Evolutionary conservation across 2,329 filamentous ascomycete genomes (phyloP).

Genomic region (Talaromyces piceae): DNA sequence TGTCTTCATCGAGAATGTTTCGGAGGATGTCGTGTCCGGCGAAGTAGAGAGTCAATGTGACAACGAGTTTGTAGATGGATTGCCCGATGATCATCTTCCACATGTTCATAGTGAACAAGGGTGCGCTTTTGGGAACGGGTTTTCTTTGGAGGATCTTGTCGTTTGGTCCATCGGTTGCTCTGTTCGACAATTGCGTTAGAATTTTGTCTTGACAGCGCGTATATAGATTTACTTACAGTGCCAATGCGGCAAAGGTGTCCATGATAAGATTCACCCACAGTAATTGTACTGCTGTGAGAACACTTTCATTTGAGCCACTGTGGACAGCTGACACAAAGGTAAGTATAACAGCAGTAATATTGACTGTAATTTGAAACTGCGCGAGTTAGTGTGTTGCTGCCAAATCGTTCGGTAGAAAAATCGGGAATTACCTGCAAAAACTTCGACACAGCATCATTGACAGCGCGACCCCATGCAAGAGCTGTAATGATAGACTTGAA

Average conservation of each 20-base stretch:
- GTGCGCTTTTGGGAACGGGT: constrained; percentile 65
- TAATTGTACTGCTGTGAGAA: constrained; percentile 81
- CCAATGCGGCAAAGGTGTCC: constrained; percentile 88
- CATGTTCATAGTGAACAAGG: constrained; percentile 82
- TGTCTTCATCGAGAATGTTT: constrained; percentile 41
- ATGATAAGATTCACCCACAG: constrained; percentile 97
- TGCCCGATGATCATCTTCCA: constrained; percentile 99
- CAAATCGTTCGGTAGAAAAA: constrained; percentile 1
- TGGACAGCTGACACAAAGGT: constrained; percentile 84
- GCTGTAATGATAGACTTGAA: constrained; percentile 29
- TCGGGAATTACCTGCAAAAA: constrained; percentile 46
- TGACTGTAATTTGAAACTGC: constrained; percentile 63
- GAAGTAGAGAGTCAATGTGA: constrained; percentile 77
- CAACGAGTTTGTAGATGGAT: constrained; percentile 74
- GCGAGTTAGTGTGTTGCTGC: constrained; percentile 62
- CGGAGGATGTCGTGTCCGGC: constrained; percentile 56
- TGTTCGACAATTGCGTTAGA: constrained; percentile 8
- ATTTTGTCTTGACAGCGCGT: background rate
- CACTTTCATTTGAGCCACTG: constrained; percentile 60
- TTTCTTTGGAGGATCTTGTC: constrained; percentile 73
- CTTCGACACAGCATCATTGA: constrained; percentile 62
- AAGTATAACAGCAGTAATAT: constrained; percentile 79
- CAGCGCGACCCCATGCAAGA: constrained; percentile 37
- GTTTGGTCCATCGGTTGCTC: constrained; percentile 79
- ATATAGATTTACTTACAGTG: constrained; percentile 42